Conservation (phyloP, 768 basidiomycete genomes). For the Suillus bovinus region DNA sequence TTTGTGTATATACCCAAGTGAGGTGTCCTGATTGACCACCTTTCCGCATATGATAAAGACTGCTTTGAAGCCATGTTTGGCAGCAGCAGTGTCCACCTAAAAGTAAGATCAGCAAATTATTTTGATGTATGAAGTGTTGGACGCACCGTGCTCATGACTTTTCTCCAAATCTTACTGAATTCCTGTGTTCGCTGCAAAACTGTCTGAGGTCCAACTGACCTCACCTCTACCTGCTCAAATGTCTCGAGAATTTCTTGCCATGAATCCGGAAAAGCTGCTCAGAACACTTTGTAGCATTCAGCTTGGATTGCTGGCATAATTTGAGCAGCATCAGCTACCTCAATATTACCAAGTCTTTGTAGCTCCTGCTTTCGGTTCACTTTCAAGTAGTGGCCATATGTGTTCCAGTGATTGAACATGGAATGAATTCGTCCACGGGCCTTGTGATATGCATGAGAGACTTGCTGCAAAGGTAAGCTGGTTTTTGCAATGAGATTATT, state of each 20-base stretch:
- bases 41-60: not conserved
- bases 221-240: not conserved
- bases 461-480: conserved; percentile 5
- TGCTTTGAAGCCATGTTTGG: not conserved
- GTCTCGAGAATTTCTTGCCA: not conserved
- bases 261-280: not conserved
- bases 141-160: too few relatives aligned
- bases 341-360: not conserved
- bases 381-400: conserved; percentile 2
- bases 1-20: not conserved
- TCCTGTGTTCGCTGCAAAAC: not conserved
- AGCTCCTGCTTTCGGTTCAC: conserved; percentile 10
- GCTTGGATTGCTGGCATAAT: not conserved
- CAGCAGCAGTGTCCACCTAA: not conserved
- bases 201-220: not conserved
- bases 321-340: not conserved
- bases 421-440: not conserved
- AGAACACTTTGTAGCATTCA: not conserved
- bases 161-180: not conserved
- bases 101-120: not conserved
- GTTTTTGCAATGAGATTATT: not conserved
- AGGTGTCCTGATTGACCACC: not conserved
- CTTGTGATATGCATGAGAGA: conserved; percentile 13
- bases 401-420: conserved; percentile 7
- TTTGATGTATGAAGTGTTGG: too few relatives aligned